A percentile compares a stretch with the other conserved stretches of the same genome.
phyloP scores from a whole-genome alignment of 225 moss, liverwort and hornwort genomes.

The Asterella californica region DNA sequence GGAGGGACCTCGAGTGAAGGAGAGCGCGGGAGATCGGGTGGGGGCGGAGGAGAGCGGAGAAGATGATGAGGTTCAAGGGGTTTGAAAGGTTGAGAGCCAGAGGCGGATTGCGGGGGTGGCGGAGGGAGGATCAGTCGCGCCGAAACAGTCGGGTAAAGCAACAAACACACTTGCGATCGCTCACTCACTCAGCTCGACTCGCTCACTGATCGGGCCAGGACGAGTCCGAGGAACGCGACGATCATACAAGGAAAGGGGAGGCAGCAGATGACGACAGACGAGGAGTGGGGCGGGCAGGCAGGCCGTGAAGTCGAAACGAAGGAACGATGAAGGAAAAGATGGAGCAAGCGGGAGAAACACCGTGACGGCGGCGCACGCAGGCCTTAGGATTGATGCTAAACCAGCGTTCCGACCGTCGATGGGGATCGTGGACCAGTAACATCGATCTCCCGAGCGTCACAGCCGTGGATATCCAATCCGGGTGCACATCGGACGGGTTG shows the following conservation, averaged over 20 bases:
- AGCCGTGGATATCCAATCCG: conserved; percentile 19
- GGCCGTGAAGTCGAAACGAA: not conserved
- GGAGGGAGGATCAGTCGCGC: not conserved
- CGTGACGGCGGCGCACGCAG: conserved; percentile 19
- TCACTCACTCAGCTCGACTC: too few relatives aligned
- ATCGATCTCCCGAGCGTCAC: not conserved
- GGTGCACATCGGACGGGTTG: conserved; percentile 17
- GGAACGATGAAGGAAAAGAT: not conserved
- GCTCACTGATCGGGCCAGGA: not conserved
- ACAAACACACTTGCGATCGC: not conserved
- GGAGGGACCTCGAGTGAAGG: not conserved
- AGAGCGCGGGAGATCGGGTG: not conserved
- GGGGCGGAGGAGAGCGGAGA: not conserved
- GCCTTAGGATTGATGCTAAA: not conserved
- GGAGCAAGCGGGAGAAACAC: conserved; percentile 6
- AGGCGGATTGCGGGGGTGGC: conserved; percentile 9
- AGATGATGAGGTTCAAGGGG: not conserved
- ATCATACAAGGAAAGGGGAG: not conserved
- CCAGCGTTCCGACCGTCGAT: conserved; percentile 1
- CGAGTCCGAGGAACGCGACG: not conserved
- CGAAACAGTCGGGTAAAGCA: not conserved
- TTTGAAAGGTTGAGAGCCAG: conserved; percentile 7
- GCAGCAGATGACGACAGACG: not conserved
- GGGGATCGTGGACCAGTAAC: conserved; percentile 13
- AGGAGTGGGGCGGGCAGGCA: not conserved